A percentile compares a stretch with the other conserved stretches of the same genome.
These are phyloP conservation scores for Exidia glandulosa DNA, from an alignment of 768 basidiomycete species.

Conservation along the genomic window DNA sequence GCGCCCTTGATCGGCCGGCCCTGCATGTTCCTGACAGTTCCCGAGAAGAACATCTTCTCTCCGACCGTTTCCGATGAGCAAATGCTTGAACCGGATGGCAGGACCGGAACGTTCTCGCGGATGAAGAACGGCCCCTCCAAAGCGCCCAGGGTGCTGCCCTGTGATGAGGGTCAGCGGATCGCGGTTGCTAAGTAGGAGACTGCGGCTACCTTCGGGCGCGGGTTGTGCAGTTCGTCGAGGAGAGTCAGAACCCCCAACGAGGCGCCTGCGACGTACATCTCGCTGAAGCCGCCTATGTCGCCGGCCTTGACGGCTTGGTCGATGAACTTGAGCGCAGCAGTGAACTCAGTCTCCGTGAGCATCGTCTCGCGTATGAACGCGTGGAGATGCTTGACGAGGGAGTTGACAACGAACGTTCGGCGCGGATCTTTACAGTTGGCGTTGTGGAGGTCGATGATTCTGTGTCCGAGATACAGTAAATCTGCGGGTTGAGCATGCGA, in stretches of 20 bases:
- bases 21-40: constrained; percentile 23
- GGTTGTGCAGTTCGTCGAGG: constrained; percentile 25
- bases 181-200: not conserved
- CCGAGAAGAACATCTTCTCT: constrained; percentile 25
- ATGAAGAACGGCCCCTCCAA: constrained; percentile 24
- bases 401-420: constrained; percentile 19
- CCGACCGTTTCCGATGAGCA: constrained; percentile 17
- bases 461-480: not conserved
- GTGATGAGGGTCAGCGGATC: no score
- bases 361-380: constrained; percentile 26
- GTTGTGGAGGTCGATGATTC: constrained; percentile 18
- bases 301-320: constrained; percentile 26
- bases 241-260: constrained; percentile 26
- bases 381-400: constrained; percentile 24
- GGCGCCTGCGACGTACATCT: constrained; percentile 23
- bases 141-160: constrained; percentile 22
- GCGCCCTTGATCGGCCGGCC: constrained; percentile 22
- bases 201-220: constrained; percentile 19
- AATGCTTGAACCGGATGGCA: constrained; percentile 18
- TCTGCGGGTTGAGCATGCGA: not conserved
- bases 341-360: constrained; percentile 28
- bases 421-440: constrained; percentile 18
- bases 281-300: constrained; percentile 25
- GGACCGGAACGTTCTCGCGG: constrained; percentile 19
- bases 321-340: constrained; percentile 24